Base-by-base conservation (phyloP, 2,329 filamentous ascomycete genomes). In the Pyrenophora teres region DNA sequence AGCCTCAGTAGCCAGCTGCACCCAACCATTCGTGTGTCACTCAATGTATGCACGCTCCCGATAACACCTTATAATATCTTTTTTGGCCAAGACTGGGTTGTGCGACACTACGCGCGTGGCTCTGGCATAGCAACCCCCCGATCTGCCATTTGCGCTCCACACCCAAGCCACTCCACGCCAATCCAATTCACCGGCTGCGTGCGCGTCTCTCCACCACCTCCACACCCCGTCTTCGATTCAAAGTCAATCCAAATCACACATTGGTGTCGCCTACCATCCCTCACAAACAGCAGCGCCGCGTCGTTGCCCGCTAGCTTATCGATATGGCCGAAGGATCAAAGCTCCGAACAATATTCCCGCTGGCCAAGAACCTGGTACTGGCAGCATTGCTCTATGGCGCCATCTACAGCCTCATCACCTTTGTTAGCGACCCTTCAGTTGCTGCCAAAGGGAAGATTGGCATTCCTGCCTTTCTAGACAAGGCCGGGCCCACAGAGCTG, bases 341-440 rank as follows among this genome's bases (percentile, higher is more conserved):
- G 53, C 45, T 64, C 30, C 61, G 65, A 35, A 65, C 69, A 38
- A 67, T 73, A 50, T 67, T 66, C 51, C 65, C 68, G 15, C 72
- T 79, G 48, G 37, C 78, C 39, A 73, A 76, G 56, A 80, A 80
- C 58, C 59, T 80, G 15, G 52, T 70, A 6, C 65, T 78, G 32
- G 77, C 77, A 19, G 68, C 70, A 19, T 54, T 78, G 10, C 54
- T 78, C 10, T 80, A 80, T 56, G 67, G 63, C 3, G 47, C 70
- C 43, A 72, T 79, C 31, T 78, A 74, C 55, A 74, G 71, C 38
- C 62, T 76, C 25, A 72, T 79, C 43, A 68, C 69, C 47, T 50
- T 79, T 4, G 70, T 74, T 44, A 73, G 71, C 60, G 76, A 75
- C 49, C 75, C 76, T 33, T 68, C 67, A 12, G 66, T 71, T 31